Evolutionary conservation across 2,329 filamentous ascomycete species (phyloP), one percentile per base, ranked within the genome.

Genomic region (Aspergillus floridensis): DNA sequence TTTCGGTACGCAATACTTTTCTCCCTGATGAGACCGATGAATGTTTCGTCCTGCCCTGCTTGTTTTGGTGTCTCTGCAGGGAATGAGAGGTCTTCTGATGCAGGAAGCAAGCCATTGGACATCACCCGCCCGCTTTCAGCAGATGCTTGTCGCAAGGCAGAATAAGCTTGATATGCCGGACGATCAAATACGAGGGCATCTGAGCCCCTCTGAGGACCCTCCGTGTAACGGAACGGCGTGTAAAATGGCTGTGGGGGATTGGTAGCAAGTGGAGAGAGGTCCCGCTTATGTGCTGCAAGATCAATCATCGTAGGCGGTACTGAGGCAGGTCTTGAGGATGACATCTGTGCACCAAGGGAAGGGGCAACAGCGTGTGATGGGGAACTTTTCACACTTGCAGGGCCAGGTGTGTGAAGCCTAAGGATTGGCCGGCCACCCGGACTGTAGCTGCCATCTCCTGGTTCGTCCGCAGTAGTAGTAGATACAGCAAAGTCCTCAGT

Each of bases 361-460:
- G 50, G 35, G 32, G 51, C 55, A 41, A 49, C 24, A 7, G 70
- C 66, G 44, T 71, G 69, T 3, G 72, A 69, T 32, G 65, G 63
- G 24, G 72, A 70, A 47, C 72, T 63, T 29, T 70, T 65, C 32
- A 70, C 56, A 5, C 60, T 54, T 29, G 65, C 58, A 11, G 60
- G 58, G 11, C 55, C 54, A 35, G 65, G 65, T 7, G 65, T 66
- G 44, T 66, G 57, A 31, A 68, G 63, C 31, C 68, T 68, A 60
- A 81, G 61, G 11, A 81, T 76, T 10, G 83, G 82, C 32, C 83
- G 74, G 7, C 83, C 83, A 22, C 82, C 83, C 21, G 82, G 81
- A 61, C 82, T 85, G 60, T 84, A 84, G 44, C 76, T 72, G 46
- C 72, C 68, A 59, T 72, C 73, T 59, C 72, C 70, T 14, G 46